Conservation (phyloP, 495 filamentous ascomycete species). For the Echria macrotheca region DNA sequence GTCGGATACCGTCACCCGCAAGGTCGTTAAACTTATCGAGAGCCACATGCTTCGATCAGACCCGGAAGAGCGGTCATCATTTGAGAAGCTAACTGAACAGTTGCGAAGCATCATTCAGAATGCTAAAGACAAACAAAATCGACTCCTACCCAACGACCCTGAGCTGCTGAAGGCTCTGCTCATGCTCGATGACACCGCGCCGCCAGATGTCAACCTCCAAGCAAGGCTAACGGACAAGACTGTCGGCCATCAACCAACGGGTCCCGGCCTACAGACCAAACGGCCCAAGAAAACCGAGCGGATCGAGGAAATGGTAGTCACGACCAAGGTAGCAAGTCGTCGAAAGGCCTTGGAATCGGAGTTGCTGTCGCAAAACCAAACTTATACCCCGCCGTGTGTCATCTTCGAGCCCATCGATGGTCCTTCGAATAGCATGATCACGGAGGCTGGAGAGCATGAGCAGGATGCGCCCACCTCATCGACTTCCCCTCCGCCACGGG, state of each 20-base stretch:
- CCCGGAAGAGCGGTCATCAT: constrained; percentile 4
- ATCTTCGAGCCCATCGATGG: constrained; percentile 1
- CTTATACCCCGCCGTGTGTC: neutral
- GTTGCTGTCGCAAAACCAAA: neutral
- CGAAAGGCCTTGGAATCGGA: neutral
- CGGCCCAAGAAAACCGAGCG: constrained; percentile 1
- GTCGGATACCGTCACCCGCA: constrained; percentile 7
- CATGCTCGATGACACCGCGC: constrained; percentile 1
- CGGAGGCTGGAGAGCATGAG: no score
- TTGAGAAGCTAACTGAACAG: neutral
- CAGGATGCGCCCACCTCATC: no score
- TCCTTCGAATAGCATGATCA: neutral
- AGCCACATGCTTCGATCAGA: constrained; percentile 5
- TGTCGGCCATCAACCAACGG: neutral
- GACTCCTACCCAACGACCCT: neutral
- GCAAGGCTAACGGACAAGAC: neutral
- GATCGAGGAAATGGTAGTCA: constrained; percentile 5
- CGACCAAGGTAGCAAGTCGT: constrained; percentile 7
- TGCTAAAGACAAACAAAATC: neutral
- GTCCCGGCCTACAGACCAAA: neutral
- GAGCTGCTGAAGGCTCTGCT: constrained; percentile 4
- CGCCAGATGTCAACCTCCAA: constrained; percentile 3
- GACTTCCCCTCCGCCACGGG: no score
- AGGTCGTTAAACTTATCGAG: constrained; percentile 5
- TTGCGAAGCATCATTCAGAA: neutral